Evolutionary conservation across 768 basidiomycete genomes (phyloP), one percentile per base, ranked within the genome.

Genomic region (Royoungia palumana): DNA sequence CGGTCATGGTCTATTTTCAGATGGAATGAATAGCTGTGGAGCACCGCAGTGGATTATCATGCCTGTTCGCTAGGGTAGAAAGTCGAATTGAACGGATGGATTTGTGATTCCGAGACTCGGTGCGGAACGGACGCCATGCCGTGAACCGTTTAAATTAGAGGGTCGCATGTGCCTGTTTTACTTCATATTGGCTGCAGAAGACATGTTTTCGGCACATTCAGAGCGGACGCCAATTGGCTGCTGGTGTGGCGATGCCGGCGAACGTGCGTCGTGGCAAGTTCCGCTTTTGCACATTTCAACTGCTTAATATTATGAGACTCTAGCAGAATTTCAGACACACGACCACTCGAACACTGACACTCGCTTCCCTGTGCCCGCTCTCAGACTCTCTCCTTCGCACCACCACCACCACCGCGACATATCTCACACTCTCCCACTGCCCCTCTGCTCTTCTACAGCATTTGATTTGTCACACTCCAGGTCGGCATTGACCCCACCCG

Each of bases 21-120:
- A 58, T 89, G 87, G 87, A 88, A 89, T 64, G 87, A 89, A 71
- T 89, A 79, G 71, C 70, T 55, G 53, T 44, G 47, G 42, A 36
- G 11, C 8, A 32, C 22, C 55, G 52, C 6, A 39, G 35, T 28
- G 36, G 37, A 42, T 37, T n/a, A n/a, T n/a, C n/a, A 35, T 28
- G 39, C 47, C 46, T 36, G 46, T 53, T 28, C 24, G 34, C 30
- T n/a, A 25, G 35, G 9, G 40, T 28, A 47, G 48, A 44, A 32
- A 13, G 13, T 32, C 14, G 30, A 32, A 32, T 32, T 32, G 13
- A 32, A 32, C 30, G 13, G 30, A 13, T 32, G 13, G 30, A 32
- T 14, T 32, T 32, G 30, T 32, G 30, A 32, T 24, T n/a, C 51
- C 47, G 47, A 46, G 48, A 35, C 27, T 50, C 43, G 51, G 46